phyloP scores from a whole-genome alignment of 441 rosid species.

The Erodium trifolium region DNA sequence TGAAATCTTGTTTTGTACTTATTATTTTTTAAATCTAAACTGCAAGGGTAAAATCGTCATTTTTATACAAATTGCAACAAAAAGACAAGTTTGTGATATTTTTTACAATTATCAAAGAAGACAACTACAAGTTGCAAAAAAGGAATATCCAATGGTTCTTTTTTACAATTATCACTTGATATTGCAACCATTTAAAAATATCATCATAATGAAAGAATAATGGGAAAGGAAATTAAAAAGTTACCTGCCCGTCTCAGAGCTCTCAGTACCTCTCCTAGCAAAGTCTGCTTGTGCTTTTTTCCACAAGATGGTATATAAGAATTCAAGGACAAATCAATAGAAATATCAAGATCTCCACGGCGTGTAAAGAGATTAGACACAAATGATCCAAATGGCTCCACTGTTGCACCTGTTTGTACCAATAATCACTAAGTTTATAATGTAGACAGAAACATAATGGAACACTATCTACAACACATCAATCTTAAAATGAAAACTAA shows the following conservation, averaged over 20 bases:
- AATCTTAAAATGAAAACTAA: too few species aligned
- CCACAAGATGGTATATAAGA: constrained; percentile 51
- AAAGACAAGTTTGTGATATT: too few species aligned
- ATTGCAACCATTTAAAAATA: neutral
- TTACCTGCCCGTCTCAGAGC: constrained; percentile 60
- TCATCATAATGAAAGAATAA: neutral
- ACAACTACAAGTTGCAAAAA: too few species aligned
- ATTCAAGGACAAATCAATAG: constrained; percentile 48
- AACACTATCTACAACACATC: too few species aligned
- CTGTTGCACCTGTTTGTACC: constrained; percentile 60
- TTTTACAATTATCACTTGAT: too few species aligned
- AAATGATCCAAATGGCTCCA: constrained; percentile 86
- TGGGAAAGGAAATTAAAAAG: neutral
- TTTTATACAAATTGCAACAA: too few species aligned
- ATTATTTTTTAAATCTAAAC: too few species aligned
- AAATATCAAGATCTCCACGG: constrained; percentile 82
- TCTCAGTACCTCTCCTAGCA: constrained; percentile 46
- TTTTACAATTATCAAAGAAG: too few species aligned
- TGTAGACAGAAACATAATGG: neutral
- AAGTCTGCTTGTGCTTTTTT: constrained; percentile 50
- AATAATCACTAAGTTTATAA: constrained; percentile 11
- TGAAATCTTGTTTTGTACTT: too few species aligned
- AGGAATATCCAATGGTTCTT: too few species aligned
- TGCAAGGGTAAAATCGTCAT: too few species aligned
- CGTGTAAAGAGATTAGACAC: constrained; percentile 78